Base-by-base conservation (phyloP, 306 rosid genomes). In the Lupinus albus region DNA sequence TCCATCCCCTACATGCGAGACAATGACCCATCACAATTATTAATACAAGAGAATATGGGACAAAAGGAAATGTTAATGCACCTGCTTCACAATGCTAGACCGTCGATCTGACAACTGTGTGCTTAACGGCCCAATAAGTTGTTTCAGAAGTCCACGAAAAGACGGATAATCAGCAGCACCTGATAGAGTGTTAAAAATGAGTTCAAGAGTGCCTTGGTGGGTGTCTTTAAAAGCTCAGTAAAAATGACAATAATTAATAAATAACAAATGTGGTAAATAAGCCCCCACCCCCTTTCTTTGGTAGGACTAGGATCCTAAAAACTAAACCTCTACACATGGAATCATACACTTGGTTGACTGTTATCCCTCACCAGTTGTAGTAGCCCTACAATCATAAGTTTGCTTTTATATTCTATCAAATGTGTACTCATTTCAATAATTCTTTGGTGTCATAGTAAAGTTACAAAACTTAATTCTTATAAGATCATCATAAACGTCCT, bases 51-150 rank as follows among this genome's bases (percentile, higher is more conserved):
- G 39, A 54, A 50, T 57, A 57, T 17, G 41, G 61, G 60, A 64
- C 13, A 60, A 58, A 38, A 77, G 58, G 50, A 28, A 47, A 64
- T 17, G 32, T 56, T 25, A 25, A 25, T 25, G 30, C 30, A 91
- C 99, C 99, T 94, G 99, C 83, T 94, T 94, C 77, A 94, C 99
- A 69, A 94, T 87, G 85, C 79, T 91, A 77, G 99, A 94, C 85
- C 99, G 82, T 71, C 99, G 83, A 67, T 94, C 99, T n/a, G 99
- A 86, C 76, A 94, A 85, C 64, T 94, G 99, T 56, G 81, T 73
- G 83, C 89, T 94, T 71, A 94, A 74, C 78, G 99, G 99, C 25
- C 96, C 96, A 78, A 79, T 87, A 77, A 94, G 92, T 79, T 94
- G 99, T 87, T 94, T 94, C 81, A 94, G 57, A 60, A 91, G 84